phyloP scores from a whole-genome alignment of 2,329 filamentous ascomycete species.

The Ceratocystis lukuohia region DNA sequence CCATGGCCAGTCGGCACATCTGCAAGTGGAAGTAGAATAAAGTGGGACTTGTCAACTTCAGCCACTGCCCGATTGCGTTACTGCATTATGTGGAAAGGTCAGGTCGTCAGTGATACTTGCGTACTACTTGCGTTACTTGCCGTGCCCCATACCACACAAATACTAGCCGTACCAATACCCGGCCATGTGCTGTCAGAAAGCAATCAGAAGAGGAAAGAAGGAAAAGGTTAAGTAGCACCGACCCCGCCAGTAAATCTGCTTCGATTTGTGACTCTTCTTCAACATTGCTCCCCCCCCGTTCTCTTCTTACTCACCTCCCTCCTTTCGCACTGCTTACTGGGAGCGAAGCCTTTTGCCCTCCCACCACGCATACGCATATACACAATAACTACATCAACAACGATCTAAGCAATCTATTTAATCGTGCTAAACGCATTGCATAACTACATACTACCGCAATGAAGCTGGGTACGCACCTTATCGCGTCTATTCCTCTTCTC shows the following conservation, averaged over 20 bases:
- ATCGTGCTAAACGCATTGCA: neutral
- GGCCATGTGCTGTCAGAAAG: neutral
- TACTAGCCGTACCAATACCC: neutral
- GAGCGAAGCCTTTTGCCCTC: neutral
- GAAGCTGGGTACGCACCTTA: neutral
- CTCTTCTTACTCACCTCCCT: neutral
- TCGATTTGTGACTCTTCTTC: neutral
- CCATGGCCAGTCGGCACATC: neutral
- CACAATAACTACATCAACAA: neutral
- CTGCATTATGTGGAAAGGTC: neutral
- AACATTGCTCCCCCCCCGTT: neutral
- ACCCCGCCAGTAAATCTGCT: neutral
- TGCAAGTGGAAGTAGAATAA: neutral
- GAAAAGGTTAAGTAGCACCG: constrained; percentile 9
- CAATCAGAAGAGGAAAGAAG: neutral
- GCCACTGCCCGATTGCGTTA: constrained; percentile 2
- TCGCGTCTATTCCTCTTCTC: neutral
- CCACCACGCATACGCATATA: neutral
- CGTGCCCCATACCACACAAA: neutral
- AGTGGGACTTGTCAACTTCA: neutral
- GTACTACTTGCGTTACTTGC: neutral
- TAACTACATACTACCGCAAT: neutral
- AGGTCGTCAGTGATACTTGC: neutral
- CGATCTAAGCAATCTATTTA: neutral
- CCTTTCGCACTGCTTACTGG: neutral